Evolutionary conservation across 352 stramenopile genomes (phyloP), one percentile per base, ranked within the genome.

Genomic region (Phytopythium mirpurense): DNA sequence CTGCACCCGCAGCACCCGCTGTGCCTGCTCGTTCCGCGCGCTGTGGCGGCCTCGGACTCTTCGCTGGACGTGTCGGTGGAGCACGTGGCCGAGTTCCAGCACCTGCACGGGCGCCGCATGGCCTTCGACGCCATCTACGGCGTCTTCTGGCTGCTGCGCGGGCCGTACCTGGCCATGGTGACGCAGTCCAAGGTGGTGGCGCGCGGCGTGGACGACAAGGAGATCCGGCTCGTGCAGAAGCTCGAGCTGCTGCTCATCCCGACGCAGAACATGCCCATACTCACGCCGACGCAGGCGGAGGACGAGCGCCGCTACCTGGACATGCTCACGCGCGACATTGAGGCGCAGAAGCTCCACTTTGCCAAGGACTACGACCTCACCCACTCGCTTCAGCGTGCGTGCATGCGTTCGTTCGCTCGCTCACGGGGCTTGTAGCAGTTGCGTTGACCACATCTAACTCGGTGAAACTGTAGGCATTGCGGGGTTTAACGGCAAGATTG

Each of bases 291-390:
- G 31, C 69, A 87, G 55, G 60, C 82, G 47, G 64, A 65, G 26
- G 77, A 88, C 62, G 71, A 88, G 59, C 54, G 43, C 29, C 60
- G 58, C 44, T 88, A 88, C 65, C 46, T 78, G 24, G 65, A 70
- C 59, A 86, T 88, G 77, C 46, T 83, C 51, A 78, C 71, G 32
- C 86, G 83, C 60, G 74, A 85, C 37, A 81, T 83, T 32, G 72
- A 85, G 11, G 80, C 72, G 54, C 70, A 70, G 21, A 72, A 88
- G 60, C 62, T 64, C 19, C 65, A 68, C 35, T 62, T 69, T 40
- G 82, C 71, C 34, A 59, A 60, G 5, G 65, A 58, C 55, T 27
- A 65, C 59, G 32, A 32, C 38, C 10, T 67, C 61, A 31, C 38
- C 62, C 34, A 43, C 19, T 11, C 15, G 29, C 21, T 19, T 14